phyloP scores from a whole-genome alignment of 768 basidiomycete species.

The Tulasnella sp. region DNA sequence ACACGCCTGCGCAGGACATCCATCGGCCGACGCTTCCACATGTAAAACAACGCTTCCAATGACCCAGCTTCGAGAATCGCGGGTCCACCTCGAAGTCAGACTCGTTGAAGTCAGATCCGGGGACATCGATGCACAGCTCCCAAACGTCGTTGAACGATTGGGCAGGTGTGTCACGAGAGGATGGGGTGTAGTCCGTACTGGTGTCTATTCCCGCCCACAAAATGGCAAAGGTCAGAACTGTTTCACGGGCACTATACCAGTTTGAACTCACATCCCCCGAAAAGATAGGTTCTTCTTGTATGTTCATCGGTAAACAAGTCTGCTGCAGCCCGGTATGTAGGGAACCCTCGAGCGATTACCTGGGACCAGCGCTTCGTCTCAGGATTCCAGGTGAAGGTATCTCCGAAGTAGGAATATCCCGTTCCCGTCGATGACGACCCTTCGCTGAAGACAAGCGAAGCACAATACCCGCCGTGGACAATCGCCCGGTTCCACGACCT shows the following conservation, averaged over 20 bases:
- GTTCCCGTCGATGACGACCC: constrained; percentile 21
- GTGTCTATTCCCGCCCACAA: constrained; percentile 25
- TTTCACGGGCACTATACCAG: not conserved
- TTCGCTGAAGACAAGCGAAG: constrained; percentile 17
- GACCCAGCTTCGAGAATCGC: constrained; percentile 34
- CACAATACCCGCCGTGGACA: constrained; percentile 37
- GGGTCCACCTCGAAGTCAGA: constrained; percentile 36
- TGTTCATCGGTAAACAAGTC: constrained; percentile 32
- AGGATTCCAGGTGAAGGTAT: constrained; percentile 35
- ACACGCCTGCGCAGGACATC: constrained; percentile 33
- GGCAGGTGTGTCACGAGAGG: constrained; percentile 28
- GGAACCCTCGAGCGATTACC: constrained; percentile 38
- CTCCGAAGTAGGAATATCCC: constrained; percentile 37
- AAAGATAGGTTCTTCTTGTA: constrained; percentile 36
- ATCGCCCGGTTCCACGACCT: constrained; percentile 33
- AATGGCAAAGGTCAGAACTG: not conserved
- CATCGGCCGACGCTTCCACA: constrained; percentile 35
- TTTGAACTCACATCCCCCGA: constrained; percentile 31
- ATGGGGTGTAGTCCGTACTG: constrained; percentile 35
- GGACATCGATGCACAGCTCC: constrained; percentile 35
- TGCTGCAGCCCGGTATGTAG: constrained; percentile 36
- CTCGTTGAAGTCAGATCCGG: constrained; percentile 33
- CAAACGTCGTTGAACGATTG: constrained; percentile 36
- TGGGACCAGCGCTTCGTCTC: constrained; percentile 33
- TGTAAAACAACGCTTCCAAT: constrained; percentile 37